phyloP scores from a whole-genome alignment of 2,329 filamentous ascomycete species.

The Aspergillus sp. region DNA sequence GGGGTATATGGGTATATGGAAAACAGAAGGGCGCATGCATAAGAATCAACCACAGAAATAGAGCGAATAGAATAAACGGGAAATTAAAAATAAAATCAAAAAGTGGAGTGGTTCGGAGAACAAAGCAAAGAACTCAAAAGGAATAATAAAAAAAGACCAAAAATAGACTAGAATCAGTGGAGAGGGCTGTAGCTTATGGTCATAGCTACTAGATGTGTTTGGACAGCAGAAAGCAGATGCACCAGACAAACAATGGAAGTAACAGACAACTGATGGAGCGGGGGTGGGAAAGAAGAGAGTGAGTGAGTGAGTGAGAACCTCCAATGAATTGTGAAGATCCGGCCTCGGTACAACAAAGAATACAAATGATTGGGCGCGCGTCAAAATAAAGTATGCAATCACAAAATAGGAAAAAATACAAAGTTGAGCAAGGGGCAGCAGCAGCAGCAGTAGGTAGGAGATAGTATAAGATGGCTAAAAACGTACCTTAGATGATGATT shows the following conservation, averaged over 20 bases:
- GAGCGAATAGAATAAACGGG: neutral
- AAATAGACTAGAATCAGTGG: slow-evolving; percentile 20
- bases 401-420: slow-evolving; percentile 14
- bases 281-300: slow-evolving; percentile 8
- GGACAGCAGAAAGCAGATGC: neutral
- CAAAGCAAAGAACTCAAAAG: slow-evolving; percentile 5
- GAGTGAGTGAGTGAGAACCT: neutral
- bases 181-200: neutral
- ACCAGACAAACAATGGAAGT: slow-evolving; percentile 2
- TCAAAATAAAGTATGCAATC: slow-evolving; percentile 19
- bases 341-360: slow-evolving; percentile 4
- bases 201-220: neutral
- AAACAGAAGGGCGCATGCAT: no score
- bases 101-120: slow-evolving; percentile 13
- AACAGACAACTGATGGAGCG: slow-evolving; percentile 7
- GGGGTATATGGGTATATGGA: neutral
- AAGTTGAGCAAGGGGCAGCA: slow-evolving; percentile 18
- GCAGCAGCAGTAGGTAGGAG: neutral
- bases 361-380: neutral
- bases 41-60: no score
- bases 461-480: slow-evolving; percentile 7
- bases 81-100: neutral
- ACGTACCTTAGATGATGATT: slow-evolving; percentile 30
- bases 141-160: slow-evolving; percentile 10
- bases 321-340: slow-evolving; percentile 14